Evolutionary conservation across 495 filamentous ascomycete species (phyloP), one percentile per base, ranked within the genome.

Genomic region (Daldinia childiae): DNA sequence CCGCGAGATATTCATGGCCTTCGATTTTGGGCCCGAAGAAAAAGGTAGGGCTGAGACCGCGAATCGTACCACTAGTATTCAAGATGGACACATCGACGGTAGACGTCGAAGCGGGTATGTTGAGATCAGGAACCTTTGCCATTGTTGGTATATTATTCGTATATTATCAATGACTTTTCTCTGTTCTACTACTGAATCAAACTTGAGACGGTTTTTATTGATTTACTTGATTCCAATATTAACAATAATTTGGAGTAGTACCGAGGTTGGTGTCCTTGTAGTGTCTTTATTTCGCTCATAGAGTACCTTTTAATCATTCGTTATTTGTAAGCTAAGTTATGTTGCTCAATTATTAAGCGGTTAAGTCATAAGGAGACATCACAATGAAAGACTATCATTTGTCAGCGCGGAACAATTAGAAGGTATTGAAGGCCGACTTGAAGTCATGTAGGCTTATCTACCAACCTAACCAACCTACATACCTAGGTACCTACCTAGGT

Each of bases 41-140:
- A 7, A 63, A 1, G 2, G 6, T 30, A 11, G 76, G 41, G 1
- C 70, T 58, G 39, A 83, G 66, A 6, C 79, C 81, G 2, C 48
- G 75, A 39, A 86, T 77, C 0, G 73, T 77, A 41, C 72, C 74
- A 3, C 80, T 84, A 0, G 84, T 82, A 73, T 90, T 81, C 36
- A 90, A 86, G 74, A 90, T 87, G 6, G 82, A 83, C 21, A 90
- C 83, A 15, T 79, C 68, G 58, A 88, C 86, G 1, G 79, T 86
- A 50, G 78, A 74, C 1, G 67, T 39, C 2, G 85, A 88, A 1
- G 72, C 24, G 1, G 86, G 85, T 55, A 88, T 86, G 38, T 81
- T 76, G 32, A 86, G 79, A 17, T 84, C 68, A 3, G 81, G 81
- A 29, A 66, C 52, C 14, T 75, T 63, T 9, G 75, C 64, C 72